Evolutionary conservation across 2,329 filamentous ascomycete species (phyloP), one percentile per base, ranked within the genome.

Genomic region (Alternaria ethzedia): DNA sequence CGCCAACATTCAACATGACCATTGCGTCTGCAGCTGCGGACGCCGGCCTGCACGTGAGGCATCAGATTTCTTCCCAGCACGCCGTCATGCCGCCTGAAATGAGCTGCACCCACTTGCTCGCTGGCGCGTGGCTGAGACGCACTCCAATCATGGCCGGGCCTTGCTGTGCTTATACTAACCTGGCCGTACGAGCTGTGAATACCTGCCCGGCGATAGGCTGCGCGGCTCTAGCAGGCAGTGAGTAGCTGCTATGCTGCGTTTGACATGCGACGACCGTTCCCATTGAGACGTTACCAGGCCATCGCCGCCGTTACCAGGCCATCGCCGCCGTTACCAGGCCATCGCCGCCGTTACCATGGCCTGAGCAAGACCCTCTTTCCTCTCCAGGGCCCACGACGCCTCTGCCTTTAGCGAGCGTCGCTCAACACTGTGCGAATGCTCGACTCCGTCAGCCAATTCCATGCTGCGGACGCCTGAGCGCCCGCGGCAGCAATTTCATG

Each of bases 81-180:
- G 65, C 69, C 66, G 61, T 62, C 63, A 68, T 66, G 65, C 69
- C 63, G 60, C 60, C 30, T 52, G 55, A 44, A 63, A 69, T 52
- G 57, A 57, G 59, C 41, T 52, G 59, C 59, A 65, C 47, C 68
- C 68, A 70, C 69, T 68, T 59, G 64, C 65, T 67, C 64, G 64
- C 63, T 67, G 63, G 66, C 70, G 70, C 69, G 70, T 70, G 68
- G 70, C 68, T 68, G 62, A 63, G 54, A 60, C 60, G 66, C 59
- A 59, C 61, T 59, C 67, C 64, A 68, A 65, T 70, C 43, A 61
- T 44, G 36, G 26, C 49, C 50, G 55, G 57, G 46, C 44, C 58
- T 63, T 43, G 45, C 49, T 51, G 21, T 58, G 28, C 47, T 55
- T 49, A 56, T 59, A 52, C 41, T 25, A 55, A 32, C 50, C 32